phyloP scores from a whole-genome alignment of 768 basidiomycete species.

The Cystofilobasidium capitatum region DNA sequence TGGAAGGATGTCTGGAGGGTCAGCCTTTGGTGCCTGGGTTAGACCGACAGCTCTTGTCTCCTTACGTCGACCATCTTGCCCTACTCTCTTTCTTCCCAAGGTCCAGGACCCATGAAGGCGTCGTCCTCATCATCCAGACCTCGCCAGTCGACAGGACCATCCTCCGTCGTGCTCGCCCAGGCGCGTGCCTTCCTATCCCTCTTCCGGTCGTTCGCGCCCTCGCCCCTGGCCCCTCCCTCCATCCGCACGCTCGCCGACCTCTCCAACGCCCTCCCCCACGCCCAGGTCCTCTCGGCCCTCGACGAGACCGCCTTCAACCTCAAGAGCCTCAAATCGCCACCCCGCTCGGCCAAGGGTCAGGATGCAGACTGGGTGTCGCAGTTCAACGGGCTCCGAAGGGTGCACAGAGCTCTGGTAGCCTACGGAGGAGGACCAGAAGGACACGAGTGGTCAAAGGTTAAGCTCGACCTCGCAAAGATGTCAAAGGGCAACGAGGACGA shows the following conservation, averaged over 20 bases:
- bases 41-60: too few species aligned
- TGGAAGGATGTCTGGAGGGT: too few species aligned
- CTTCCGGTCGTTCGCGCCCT: background rate
- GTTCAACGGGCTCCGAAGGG: constrained; percentile 68
- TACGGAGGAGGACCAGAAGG: constrained; percentile 52
- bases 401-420: constrained; percentile 79
- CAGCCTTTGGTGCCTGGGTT: too few species aligned
- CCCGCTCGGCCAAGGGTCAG: constrained; percentile 42
- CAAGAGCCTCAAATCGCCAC: constrained; percentile 43
- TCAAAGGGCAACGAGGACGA: constrained; percentile 60
- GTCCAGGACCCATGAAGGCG: too few species aligned
- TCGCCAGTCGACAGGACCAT: too few species aligned
- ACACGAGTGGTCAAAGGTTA: constrained; percentile 44
- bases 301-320: constrained; percentile 68
- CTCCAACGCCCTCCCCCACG: constrained; percentile 66
- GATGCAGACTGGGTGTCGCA: constrained; percentile 85
- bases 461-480: constrained; percentile 76
- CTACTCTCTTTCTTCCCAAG: too few species aligned
- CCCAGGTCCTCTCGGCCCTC: constrained; percentile 62
- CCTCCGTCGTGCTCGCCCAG: background rate
- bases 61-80: too few species aligned
- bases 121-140: too few species aligned
- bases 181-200: constrained; percentile 11
- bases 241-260: constrained; percentile 51
- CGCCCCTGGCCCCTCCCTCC: background rate